phyloP scores from a whole-genome alignment of 2,329 filamentous ascomycete genomes.

The Cercospora sp. region DNA sequence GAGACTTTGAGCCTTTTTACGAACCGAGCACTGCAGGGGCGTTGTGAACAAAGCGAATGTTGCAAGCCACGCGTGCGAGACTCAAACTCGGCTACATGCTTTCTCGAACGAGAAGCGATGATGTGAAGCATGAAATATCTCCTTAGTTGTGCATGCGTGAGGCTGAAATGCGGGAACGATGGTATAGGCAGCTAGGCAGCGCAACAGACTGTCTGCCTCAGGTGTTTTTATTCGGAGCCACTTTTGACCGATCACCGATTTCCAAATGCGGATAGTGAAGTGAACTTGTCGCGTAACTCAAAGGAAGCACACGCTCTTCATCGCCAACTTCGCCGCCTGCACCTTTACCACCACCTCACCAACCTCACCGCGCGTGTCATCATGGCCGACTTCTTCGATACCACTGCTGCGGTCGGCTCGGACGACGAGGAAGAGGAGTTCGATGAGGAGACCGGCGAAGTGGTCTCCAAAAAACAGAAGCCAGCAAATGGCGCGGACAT shows the following conservation, averaged over 20 bases:
- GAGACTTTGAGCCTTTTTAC: slow-evolving; percentile 1
- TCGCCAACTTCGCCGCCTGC: slow-evolving; percentile 1
- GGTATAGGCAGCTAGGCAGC: no score
- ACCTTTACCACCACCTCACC: background rate
- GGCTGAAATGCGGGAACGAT: background rate
- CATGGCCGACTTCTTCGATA: slow-evolving; percentile 62
- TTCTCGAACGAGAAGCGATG: background rate
- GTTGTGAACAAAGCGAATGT: background rate
- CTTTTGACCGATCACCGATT: background rate
- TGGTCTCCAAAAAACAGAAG: slow-evolving; percentile 37
- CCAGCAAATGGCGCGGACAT: slow-evolving; percentile 50
- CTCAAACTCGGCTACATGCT: background rate
- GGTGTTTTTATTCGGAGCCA: background rate
- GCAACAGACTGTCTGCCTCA: background rate
- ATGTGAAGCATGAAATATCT: background rate
- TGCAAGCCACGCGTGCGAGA: background rate
- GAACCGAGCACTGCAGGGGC: background rate
- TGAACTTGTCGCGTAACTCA: slow-evolving; percentile 6
- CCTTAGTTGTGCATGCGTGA: background rate
- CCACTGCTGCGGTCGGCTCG: slow-evolving; percentile 81
- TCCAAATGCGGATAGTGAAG: background rate
- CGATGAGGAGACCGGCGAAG: slow-evolving; percentile 71
- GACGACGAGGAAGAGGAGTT: slow-evolving; percentile 81
- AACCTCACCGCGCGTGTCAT: background rate
- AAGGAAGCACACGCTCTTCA: background rate